Conservation (phyloP, 2,329 filamentous ascomycete species). For the Botrytis tulipae region DNA sequence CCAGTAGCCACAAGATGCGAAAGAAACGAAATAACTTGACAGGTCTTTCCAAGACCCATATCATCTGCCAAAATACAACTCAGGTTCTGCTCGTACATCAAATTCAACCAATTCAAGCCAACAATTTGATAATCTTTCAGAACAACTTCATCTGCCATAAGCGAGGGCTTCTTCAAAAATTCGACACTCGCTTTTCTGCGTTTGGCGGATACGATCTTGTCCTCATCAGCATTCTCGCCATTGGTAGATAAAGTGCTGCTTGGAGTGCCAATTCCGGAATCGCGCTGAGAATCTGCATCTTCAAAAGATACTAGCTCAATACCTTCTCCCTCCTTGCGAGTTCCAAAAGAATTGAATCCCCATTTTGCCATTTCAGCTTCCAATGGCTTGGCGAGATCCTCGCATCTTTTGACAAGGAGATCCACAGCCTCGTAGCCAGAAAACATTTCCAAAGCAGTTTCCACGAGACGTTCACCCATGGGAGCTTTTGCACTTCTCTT, state of each 20-base stretch:
- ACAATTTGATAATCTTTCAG: constrained; percentile 95
- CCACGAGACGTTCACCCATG: constrained; percentile 65
- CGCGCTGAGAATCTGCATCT: constrained; percentile 45
- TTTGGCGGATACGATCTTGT: constrained; percentile 38
- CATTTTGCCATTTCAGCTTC: constrained; percentile 63
- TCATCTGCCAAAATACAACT: constrained; percentile 95
- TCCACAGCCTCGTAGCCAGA: constrained; percentile 81
- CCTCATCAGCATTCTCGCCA: constrained; percentile 46
- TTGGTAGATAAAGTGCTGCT: constrained; percentile 40
- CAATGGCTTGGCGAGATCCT: constrained; percentile 66
- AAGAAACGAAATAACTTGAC: constrained; percentile 90
- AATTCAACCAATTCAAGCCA: constrained; percentile 88
- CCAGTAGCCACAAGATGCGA: constrained; percentile 74
- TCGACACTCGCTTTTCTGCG: constrained; percentile 31
- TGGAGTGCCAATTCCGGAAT: constrained; percentile 68
- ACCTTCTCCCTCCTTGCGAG: constrained; percentile 53
- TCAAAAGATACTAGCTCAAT: constrained; percentile 54
- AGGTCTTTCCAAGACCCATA: constrained; percentile 96
- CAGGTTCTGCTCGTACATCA: constrained; percentile 75
- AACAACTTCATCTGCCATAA: constrained; percentile 72
- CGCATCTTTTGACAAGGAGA: constrained; percentile 73
- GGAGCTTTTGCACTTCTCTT: constrained; percentile 49
- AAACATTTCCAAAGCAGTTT: constrained; percentile 70
- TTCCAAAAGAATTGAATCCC: constrained; percentile 64
- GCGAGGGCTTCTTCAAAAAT: constrained; percentile 57